Base-by-base conservation (phyloP, 2,329 filamentous ascomycete genomes). In the Cladophialophora exuberans region DNA sequence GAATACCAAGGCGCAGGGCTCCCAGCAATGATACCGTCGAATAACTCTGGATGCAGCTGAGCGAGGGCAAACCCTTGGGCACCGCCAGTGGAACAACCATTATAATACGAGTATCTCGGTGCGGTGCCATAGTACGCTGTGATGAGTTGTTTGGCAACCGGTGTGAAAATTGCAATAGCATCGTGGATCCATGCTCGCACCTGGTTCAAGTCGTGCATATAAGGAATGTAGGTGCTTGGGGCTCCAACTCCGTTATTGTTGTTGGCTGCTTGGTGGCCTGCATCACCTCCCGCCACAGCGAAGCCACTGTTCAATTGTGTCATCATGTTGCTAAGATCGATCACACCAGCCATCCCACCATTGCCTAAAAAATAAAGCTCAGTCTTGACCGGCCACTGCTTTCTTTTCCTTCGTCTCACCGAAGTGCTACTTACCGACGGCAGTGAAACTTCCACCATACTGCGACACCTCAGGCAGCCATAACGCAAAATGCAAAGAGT, bases 271-370 rank as follows among this genome's bases (percentile, higher is more conserved):
- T 17, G 20, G 30, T 46, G 42, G 6, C 42, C 42, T 28, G 42
- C 26, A 28, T 46, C 42, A n/a, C 42, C 42, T 7, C 11, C 42
- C 9, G 42, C 42, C 6, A 46, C 42, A 11, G 42, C 42, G 18
- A 28, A 46, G 9, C 42, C 42, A 11, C 7, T 25, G 13, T 46
- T 26, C 18, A 46, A 13, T 25, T 46, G 20, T 22, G 13, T 13
- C 42, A 46, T n/a, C 42, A 46, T 46, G 9, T 15, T n/a, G 9
- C 6, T 13, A 30, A 28, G 30, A 25, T 46, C 42, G 25, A 46
- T 46, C 22, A 13, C 18, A 13, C 42, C 42, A 6, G 42, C 42
- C 2, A 46, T 7, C 15, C 42, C 42, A 7, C 42, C 42, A 28
- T 46, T 46, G n/a, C 42, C 42, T 46, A 31, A n/a, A n/a, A n/a